Base-by-base conservation (phyloP, 2,329 filamentous ascomycete species). In the Alternaria metachromatica region DNA sequence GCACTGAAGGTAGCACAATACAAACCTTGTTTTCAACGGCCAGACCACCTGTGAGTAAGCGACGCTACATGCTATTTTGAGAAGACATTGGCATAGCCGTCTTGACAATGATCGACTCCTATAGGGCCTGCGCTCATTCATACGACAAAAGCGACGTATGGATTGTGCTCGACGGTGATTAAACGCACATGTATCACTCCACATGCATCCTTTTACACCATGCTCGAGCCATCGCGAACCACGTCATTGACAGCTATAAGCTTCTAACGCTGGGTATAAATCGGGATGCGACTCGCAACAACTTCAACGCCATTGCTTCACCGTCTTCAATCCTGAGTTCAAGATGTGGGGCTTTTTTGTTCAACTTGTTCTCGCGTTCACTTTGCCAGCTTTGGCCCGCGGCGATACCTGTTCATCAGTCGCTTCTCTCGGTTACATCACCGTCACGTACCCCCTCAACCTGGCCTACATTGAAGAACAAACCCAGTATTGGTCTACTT, bases 401-500 rank as follows among this genome's bases (percentile, higher is more conserved):
- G 71, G 72, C 13, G 68, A 74, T 48, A 68, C 71, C 4, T 75
- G 73, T 55, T 63, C 64, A 13, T 68, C 64, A 2, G 62, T 75
- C 28, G 66, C 67, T 57, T 65, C 66, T 18, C 69, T 75, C 3
- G 70, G 68, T 8, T 69, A 71, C 53, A 72, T 74, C 48, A 67
- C 71, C n/a, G 63, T 74, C 12, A 70, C 65, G 13, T 65, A 70
- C 15, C 18, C 66, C 10, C 45, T 73, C 5, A 57, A 71, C 30
- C 60, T 66, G 9, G 67, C 69, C 26, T 75, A 76, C 44, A 72
- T 74, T 18, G 62, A 69, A 59, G 74, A 77, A 48, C 73, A 77
- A 58, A 72, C 69, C 5, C 65, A 76, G 60, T 77, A 77, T 55
- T 76, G 76, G 76, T 76, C 72, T 2, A 75, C 72, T 1, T 75